Evolutionary conservation across 139 green algal genomes (phyloP).

Genomic region (Trebouxia sp.): DNA sequence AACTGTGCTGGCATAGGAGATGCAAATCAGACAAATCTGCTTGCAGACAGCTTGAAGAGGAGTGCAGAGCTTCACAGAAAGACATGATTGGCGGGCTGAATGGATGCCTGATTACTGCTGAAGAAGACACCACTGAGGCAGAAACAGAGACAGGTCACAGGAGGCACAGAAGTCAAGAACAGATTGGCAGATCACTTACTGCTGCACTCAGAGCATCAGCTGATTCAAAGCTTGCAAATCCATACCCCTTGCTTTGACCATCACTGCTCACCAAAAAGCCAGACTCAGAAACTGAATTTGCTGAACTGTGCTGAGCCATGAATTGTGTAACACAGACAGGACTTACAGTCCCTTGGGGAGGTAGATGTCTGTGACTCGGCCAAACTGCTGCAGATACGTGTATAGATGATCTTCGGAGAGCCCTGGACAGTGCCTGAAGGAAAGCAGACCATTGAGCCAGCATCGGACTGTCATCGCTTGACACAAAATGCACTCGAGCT

Average conservation of each 20-base stretch:
- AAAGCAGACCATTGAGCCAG: background rate
- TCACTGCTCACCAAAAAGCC: background rate
- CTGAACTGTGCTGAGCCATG: background rate
- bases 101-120: background rate
- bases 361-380: constrained; percentile 26
- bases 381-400: constrained; percentile 27
- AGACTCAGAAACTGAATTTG: background rate
- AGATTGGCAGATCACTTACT: constrained; percentile 10
- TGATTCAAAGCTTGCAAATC: constrained; percentile 31
- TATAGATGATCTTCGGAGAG: constrained; percentile 19
- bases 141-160: background rate
- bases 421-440: constrained; percentile 14
- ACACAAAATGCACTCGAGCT: background rate
- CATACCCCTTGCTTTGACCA: constrained; percentile 29
- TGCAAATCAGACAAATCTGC: background rate
- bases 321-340: background rate
- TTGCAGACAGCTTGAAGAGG: no score
- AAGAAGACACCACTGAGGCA: background rate
- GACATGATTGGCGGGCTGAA: no score
- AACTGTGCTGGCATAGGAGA: background rate
- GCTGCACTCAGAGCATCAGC: constrained; percentile 17
- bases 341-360: constrained; percentile 27
- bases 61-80: no score
- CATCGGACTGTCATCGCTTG: background rate
- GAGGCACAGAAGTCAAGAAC: background rate